These are phyloP conservation scores for Puccinia horiana DNA, from an alignment of 1,284 basidiomycete genomes.

Conservation along the genomic window DNA sequence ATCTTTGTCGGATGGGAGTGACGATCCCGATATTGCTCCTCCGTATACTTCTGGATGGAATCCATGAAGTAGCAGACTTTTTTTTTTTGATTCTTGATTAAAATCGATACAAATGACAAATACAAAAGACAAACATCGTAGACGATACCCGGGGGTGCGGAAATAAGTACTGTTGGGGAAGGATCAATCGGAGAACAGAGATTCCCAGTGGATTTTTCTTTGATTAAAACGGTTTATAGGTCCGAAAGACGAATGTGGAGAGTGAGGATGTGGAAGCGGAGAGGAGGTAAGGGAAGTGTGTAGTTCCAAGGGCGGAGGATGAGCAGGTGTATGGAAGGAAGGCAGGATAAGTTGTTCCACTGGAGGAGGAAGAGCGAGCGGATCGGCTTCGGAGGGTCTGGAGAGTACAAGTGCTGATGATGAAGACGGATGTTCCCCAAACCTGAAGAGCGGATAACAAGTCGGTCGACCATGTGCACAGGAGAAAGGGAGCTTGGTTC, in stretches of 20 bases:
- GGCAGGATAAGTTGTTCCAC: neutral
- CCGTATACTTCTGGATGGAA: too few species aligned
- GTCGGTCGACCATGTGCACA: slow-evolving; percentile 79
- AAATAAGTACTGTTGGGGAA: neutral
- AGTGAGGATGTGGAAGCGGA: neutral
- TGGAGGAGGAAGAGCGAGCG: neutral
- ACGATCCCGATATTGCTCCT: too few species aligned
- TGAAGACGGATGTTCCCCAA: slow-evolving; percentile 42
- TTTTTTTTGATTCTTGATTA: too few species aligned
- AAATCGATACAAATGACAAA: too few species aligned
- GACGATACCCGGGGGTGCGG: neutral
- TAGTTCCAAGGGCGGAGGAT: neutral
- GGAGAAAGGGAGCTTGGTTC: slow-evolving; percentile 80
- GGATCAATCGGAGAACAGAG: neutral
- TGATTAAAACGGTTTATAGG: neutral
- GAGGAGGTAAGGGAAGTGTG: neutral
- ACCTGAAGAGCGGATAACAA: slow-evolving; percentile 58
- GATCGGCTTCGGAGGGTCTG: neutral
- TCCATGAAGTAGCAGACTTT: too few species aligned
- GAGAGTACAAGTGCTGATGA: neutral
- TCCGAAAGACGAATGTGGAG: neutral
- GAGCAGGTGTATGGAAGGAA: neutral
- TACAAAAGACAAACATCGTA: neutral
- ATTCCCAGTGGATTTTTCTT: neutral
- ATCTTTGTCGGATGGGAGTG: neutral